Base-by-base conservation (phyloP, 495 filamentous ascomycete genomes). In the Aspergillus incahuasiensis region DNA sequence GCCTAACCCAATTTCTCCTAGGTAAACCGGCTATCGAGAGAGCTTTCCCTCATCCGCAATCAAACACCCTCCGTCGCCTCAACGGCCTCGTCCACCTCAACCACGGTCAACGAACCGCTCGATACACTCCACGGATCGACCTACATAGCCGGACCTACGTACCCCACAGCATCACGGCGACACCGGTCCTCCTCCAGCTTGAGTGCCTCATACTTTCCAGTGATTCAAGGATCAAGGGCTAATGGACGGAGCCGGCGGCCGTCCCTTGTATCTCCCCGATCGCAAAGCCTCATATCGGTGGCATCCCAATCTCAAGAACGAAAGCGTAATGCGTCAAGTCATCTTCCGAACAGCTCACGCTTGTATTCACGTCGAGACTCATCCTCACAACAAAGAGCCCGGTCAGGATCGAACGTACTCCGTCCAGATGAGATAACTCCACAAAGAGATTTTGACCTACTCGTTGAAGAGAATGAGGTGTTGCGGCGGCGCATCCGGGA, bases 21-120 rank as follows among this genome's bases (percentile, higher is more conserved):
- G 91, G 89, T 96, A 43, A 97, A 97, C 72, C 89, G 91, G 44
- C 81, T 97, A 49, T 92, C 89, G 2, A 85, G 91, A 52, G 91
- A 97, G 63, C 85, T 97, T 45, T 81, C 84, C 12, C 68, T 85
- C 38, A 84, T 96, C 39, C 87, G 91, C 54, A 86, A 89, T 40
- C 87, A 89, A 58, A 90, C 90, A 60, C 85, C 87, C 13, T 92
- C 87, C 12, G 88, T 90, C 28, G 85, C 84, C 48, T 94, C 90
- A 12, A 94, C 89, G 20, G 68, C 86, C 19, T 95, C 90, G 11
- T 90, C 88, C 18, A 80, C 86, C 16, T 89, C 86, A 28, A 75
- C 77, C 32, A 79, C 82, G 22, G 74, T 86, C 54, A 72, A 83
- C 22, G 82, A 82, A 15, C 60, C 76, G 28, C 70, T 74, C 20